Evolutionary conservation across 345 rosid species (phyloP).

Genomic region (Eucalyptus pauciflora): DNA sequence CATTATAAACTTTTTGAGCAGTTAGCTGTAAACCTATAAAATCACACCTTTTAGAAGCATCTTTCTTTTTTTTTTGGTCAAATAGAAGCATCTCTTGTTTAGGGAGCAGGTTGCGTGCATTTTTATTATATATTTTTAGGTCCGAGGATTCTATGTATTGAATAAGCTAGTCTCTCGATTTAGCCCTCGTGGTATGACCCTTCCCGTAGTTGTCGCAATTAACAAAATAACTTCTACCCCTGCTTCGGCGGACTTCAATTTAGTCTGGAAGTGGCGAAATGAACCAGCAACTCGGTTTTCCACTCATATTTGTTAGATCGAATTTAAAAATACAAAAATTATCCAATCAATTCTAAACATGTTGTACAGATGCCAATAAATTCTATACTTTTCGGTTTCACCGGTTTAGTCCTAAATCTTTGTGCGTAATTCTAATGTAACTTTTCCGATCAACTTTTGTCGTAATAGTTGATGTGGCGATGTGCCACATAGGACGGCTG

Average conservation of each 20-base stretch:
- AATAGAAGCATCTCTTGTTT: background rate
- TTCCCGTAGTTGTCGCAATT: background rate
- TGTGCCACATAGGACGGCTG: accelerated
- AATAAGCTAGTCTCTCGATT: background rate
- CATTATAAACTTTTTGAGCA: no score
- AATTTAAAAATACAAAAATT: background rate
- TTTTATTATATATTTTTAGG: no score
- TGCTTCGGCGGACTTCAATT: background rate
- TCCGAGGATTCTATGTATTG: background rate
- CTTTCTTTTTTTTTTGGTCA: no score
- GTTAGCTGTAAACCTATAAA: no score
- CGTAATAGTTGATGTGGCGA: no score
- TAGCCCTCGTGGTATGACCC: background rate
- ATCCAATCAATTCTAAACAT: background rate
- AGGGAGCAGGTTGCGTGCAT: background rate
- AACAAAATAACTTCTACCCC: background rate
- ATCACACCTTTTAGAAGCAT: no score
- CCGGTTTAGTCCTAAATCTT: background rate
- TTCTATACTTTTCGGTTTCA: background rate
- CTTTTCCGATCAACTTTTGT: no score
- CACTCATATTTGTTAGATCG: background rate
- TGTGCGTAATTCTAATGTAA: background rate
- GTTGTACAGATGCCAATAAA: accelerated
- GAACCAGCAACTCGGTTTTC: background rate
- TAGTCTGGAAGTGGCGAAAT: background rate